Base-by-base conservation (phyloP, 257 asterid genomes). In the Rubia yunnanensis region DNA sequence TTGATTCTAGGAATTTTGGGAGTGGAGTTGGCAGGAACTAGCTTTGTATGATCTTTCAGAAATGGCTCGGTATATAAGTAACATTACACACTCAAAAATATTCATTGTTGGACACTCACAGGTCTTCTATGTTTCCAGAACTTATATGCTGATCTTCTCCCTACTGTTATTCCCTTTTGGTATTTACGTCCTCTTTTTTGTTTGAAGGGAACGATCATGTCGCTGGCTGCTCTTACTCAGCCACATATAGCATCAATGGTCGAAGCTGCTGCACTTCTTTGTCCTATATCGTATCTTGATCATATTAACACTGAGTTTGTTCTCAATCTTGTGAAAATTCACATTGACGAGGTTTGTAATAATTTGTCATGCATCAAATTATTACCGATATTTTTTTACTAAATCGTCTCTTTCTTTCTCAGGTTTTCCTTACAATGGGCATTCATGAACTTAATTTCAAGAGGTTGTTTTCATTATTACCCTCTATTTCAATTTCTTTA, bases 11-110 rank as follows among this genome's bases (percentile, higher is more conserved):
- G 84, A 90, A 35, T 94, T 94, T 69, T 94, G 99, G 99, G 95
- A 94, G 57, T 94, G 99, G 97, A 90, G 95, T 80, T 94, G 99
- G 99, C 95, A 90, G 83, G 99, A 94, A 66, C 76, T 90, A 73
- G 96, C 99, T 70, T 84, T 86, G 53, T 77, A 82, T 61, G 99
- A 90, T 81, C 91, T 94, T 60, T 81, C 83, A 55, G 97, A 79
- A 79, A 94, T 94, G 92, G 81, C 84, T 59, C 85, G 69, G 67
- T 94, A 86, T 69, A 64, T 90, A 62, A 30, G 80, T 69, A 80
- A 88, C 46, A 59, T 70, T 66, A 86, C 97, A 39, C 73, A 79
- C 61, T 81, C 90, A 70, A 90, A 86, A 82, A 71, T 94, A 35
- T 72, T 84, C 70, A 75, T 90, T 75, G 90, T 90, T 63, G 99